Evolutionary conservation across 768 basidiomycete species (phyloP).

Genomic region (Gautieria morchelliformis): DNA sequence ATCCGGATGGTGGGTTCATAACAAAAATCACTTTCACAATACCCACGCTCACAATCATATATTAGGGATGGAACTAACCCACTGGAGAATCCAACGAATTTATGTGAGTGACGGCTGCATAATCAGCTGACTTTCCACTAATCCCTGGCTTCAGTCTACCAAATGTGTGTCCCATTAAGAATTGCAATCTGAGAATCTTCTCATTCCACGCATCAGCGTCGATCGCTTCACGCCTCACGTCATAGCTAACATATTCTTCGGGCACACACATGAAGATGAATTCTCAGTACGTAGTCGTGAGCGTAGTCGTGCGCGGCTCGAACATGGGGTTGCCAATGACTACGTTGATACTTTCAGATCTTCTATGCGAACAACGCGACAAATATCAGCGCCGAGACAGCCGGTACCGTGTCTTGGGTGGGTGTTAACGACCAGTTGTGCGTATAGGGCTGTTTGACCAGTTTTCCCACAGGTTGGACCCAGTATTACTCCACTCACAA

Average conservation of each 20-base stretch:
- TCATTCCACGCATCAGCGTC: constrained; percentile 21
- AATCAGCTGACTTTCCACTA: background rate
- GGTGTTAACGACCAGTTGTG: constrained; percentile 8
- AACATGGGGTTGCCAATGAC: background rate
- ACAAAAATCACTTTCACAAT: background rate
- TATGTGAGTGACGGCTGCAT: constrained; percentile 39
- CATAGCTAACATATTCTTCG: constrained; percentile 58
- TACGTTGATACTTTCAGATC: constrained; percentile 32
- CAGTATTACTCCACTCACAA: constrained; percentile 58
- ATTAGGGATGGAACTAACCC: constrained; percentile 52
- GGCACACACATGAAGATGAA: constrained; percentile 71
- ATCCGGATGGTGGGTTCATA: constrained; percentile 36
- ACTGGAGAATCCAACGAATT: constrained; percentile 53
- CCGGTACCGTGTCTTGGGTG: constrained; percentile 45
- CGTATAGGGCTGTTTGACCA: no score
- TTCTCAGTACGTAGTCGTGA: constrained; percentile 35
- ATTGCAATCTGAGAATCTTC: constrained; percentile 12
- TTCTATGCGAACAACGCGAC: constrained; percentile 70
- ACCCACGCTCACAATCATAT: no score
- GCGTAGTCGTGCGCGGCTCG: constrained; percentile 8
- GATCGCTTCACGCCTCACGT: constrained; percentile 15
- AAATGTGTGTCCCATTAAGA: constrained; percentile 10
- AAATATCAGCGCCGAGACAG: constrained; percentile 42
- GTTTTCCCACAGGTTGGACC: constrained; percentile 43
- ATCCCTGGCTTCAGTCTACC: constrained; percentile 13